These are phyloP conservation scores for Helminthosporium solani DNA, from an alignment of 2,329 filamentous ascomycete genomes.

Conservation along the genomic window DNA sequence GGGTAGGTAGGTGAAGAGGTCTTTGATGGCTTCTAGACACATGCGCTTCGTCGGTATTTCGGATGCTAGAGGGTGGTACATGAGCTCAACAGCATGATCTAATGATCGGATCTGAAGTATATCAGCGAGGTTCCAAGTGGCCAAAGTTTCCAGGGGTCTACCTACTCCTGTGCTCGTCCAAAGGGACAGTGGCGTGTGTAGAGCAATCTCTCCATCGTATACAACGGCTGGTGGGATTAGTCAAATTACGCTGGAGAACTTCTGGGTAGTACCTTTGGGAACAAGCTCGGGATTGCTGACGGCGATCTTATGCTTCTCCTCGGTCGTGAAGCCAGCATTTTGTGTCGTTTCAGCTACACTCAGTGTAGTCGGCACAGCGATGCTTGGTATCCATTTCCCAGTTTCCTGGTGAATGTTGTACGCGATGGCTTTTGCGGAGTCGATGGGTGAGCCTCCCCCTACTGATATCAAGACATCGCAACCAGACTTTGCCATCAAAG, in stretches of 20 bases:
- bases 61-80: constrained; percentile 56
- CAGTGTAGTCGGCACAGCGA: constrained; percentile 42
- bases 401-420: constrained; percentile 42
- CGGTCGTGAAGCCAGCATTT: constrained; percentile 54
- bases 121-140: constrained; percentile 6
- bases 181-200: constrained; percentile 53
- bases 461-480: constrained; percentile 39
- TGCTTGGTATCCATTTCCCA: constrained; percentile 41
- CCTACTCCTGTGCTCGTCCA: constrained; percentile 53
- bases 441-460: constrained; percentile 55
- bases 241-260: neutral
- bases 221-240: constrained; percentile 46
- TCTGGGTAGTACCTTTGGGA: constrained; percentile 31
- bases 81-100: constrained; percentile 57
- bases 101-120: constrained; percentile 49
- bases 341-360: constrained; percentile 58
- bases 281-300: constrained; percentile 49
- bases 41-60: constrained; percentile 52
- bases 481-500: constrained; percentile 37
- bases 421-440: constrained; percentile 45
- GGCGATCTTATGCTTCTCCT: constrained; percentile 53
- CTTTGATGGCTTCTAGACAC: constrained; percentile 49
- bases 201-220: constrained; percentile 55
- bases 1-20: constrained; percentile 55
- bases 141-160: neutral